Percentiles rank a stretch among this genome's conserved stretches.
Evolutionary conservation across 2,329 filamentous ascomycete genomes (phyloP).

Genomic region (Paramyrothecium sp.): DNA sequence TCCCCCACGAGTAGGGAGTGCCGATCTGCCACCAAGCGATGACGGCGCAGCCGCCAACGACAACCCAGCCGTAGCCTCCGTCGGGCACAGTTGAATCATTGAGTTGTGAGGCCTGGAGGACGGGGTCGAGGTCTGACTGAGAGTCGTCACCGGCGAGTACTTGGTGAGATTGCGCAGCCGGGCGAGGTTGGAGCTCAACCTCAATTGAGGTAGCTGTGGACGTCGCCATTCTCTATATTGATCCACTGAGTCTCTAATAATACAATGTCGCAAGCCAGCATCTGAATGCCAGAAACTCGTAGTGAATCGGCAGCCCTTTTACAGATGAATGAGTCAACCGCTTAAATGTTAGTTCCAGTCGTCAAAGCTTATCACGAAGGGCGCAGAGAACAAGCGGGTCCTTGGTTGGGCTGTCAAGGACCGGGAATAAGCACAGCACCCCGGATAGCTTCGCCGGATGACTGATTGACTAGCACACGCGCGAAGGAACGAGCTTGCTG

Average conservation of each 20-base stretch:
- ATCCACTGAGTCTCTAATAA: not conserved
- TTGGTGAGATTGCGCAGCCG: not conserved
- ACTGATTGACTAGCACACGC: too few relatives aligned
- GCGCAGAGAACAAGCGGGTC: too few relatives aligned
- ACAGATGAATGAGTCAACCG: too few relatives aligned
- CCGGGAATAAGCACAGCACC: too few relatives aligned
- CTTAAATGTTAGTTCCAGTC: too few relatives aligned
- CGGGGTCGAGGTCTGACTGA: not conserved
- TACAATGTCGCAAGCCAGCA: too few relatives aligned
- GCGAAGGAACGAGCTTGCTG: too few relatives aligned
- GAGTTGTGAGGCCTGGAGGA: slow-evolving; percentile 39
- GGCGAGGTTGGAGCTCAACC: not conserved
- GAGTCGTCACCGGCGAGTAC: not conserved
- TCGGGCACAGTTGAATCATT: slow-evolving; percentile 48
- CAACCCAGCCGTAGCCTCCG: slow-evolving; percentile 55
- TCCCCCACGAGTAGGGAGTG: slow-evolving; percentile 57
- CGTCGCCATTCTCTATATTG: not conserved
- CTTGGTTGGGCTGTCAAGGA: too few relatives aligned
- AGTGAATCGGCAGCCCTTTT: too few relatives aligned
- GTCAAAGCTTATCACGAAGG: too few relatives aligned
- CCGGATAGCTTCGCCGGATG: too few relatives aligned
- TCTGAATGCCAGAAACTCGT: too few relatives aligned
- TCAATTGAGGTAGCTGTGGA: not conserved
- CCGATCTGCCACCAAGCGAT: slow-evolving; percentile 58
- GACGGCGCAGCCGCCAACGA: slow-evolving; percentile 48